Base-by-base conservation (phyloP, 2,329 filamentous ascomycete genomes). In the Aspergillus sp. region DNA sequence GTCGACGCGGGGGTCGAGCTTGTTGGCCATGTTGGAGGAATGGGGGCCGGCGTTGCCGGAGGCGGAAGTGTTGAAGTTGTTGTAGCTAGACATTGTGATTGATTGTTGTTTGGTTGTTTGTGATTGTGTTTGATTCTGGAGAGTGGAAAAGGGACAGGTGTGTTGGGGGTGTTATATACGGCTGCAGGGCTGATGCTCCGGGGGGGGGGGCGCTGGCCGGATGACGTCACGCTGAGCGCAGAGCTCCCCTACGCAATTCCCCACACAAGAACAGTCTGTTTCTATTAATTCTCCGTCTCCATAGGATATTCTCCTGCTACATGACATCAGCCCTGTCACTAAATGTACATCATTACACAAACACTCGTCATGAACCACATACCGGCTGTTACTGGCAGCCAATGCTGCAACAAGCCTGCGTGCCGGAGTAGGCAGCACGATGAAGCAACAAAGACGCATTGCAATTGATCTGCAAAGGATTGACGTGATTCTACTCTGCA, bases 11-110 rank as follows among this genome's bases (percentile, higher is more conserved):
- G 53, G 53, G 45, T 55, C 53, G 4, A 48, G 25, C 53, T 55
- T 55, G 53, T 55, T 55, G 30, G 65, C 61, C 31, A 68, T 19
- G 59, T 77, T 72, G 22, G 51, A 54, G 52, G 23, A 28, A 23
- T 54, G 52, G 43, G 52, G 52, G 9, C 52, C 52, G 52, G 52
- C 52, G 25, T 46, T 54, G 52, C 34, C 34, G 34, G 64, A 51
- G 4, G 61, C 61, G 47, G 63, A 62, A 9, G 34, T 41, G 11
- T 41, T 41, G 34, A 15, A 41, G 13, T 41, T 17, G 13, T 55
- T 55, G 53, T 43, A 25, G 31, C n/a, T 46, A 55, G 53, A 47
- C 53, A 55, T 55, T 47, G 15, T 25, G 31, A 31, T 30, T 43
- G 34, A 23, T 55, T 6, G 15, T 34, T 34, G 17, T 9, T 48